Evolutionary conservation across 495 filamentous ascomycete genomes (phyloP), one percentile per base, ranked within the genome.

Genomic region (Penicillium longicatenatum): DNA sequence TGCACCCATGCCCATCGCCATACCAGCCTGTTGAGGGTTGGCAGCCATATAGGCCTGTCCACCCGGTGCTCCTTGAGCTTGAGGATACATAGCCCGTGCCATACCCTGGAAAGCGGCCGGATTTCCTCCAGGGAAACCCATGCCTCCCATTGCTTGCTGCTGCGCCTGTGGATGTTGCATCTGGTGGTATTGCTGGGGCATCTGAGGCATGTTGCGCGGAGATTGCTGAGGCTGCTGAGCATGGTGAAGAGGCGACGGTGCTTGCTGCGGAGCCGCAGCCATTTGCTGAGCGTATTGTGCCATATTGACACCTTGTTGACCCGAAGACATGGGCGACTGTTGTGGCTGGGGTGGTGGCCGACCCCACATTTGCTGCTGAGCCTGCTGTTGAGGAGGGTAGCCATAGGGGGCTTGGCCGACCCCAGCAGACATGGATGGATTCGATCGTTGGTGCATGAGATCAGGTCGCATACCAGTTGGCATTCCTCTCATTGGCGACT

Each of bases 81-180:
- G 68, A 24, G 75, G 70, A 47, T 79, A 79, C 72, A 79, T 78
- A 30, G 67, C 67, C 43, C 74, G 68, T 11, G 69, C 50, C 68
- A 79, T 75, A 24, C 59, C 58, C 35, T 70, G 72, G 58, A 76
- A 79, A 10, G 66, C 71, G 14, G 70, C 66, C 3, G 69, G 68
- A 5, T 64, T 61, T 30, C 64, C 73, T 12, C 72, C 73, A 5
- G 75, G 73, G 57, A 67, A 78, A 39, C 66, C 71, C 73, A 79
- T 62, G 62, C 74, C 57, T 72, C 78, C 51, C 74, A 76, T 73
- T 50, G 82, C 77, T 61, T 86, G 82, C 67, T 87, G 82, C 67
- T 87, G 86, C 41, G 84, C 77, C 70, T 83, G 59, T 61, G 81
- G 71, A 67, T 78, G 59, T 74, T 80, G 80, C 62, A 84, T 75